Evolutionary conservation across 331 rosid species (phyloP), one percentile per base, ranked within the genome.

Genomic region (Rosa hybrid): DNA sequence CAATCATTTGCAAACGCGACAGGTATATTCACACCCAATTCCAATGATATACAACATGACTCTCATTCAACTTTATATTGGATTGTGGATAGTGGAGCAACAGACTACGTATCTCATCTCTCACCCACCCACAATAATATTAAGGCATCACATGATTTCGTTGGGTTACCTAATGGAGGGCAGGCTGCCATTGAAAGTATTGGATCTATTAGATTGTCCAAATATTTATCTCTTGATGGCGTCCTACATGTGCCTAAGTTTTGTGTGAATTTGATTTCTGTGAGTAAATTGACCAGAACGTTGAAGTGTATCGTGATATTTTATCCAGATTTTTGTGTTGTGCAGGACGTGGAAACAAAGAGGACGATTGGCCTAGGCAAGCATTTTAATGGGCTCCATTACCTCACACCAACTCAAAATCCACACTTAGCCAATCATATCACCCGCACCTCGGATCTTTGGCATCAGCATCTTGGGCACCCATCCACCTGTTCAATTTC

Each of bases 401-500:
- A 54, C 23, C 60, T 54, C 60, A 48, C 42, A 12, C 21, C 46
- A 51, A 13, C 9, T 11, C 68, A 74, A 20, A 74, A 75, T 21
- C 67, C 68, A 49, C 68, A 34, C 20, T 51, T 74, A 6, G 30
- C 49, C 68, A 54, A 56, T 2, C 78, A 30, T 11, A 71, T 71
- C 7, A 1, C 13, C 9, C 30, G 17, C 54, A 14, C 56, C 17
- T 42, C 30, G 7, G 11, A 8, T 12, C 25, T 51, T 1, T 74
- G 78, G 68, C 78, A 75, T 2, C 69, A 34, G 39, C 51, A 39
- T 8, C 80, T 60, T 10, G 57, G 72, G 0, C 80, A 76, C 7
- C 42, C 80, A 16, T 76, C 59, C 80, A 10, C 71, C 42, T 6
- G 25, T 76, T 2, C 71, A 18, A 0, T 4, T 7, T 6, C 8